Conservation (phyloP, 1,284 basidiomycete genomes). For the Malassezia equina region DNA sequence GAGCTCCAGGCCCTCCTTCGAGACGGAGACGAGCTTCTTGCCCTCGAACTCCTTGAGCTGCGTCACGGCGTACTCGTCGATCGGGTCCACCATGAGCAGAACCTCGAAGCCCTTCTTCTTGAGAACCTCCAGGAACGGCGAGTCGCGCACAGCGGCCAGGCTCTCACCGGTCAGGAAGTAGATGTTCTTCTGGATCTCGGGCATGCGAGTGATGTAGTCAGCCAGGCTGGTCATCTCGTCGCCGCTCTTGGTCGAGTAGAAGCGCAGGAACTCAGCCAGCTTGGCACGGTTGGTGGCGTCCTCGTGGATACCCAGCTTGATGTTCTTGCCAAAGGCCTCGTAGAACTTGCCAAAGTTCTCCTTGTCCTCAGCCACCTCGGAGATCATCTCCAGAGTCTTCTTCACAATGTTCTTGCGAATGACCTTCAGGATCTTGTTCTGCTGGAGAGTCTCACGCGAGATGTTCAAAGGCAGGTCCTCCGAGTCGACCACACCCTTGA, state of each 20-base stretch:
- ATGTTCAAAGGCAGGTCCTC: slow-evolving; percentile 99
- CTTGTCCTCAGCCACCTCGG: slow-evolving; percentile 98
- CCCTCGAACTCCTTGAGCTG: slow-evolving; percentile 99
- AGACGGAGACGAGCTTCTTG: slow-evolving; percentile 95
- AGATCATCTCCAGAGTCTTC: slow-evolving; percentile 91
- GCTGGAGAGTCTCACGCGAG: slow-evolving; percentile 98
- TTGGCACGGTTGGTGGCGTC: slow-evolving; percentile 98
- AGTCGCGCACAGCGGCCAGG: slow-evolving; percentile 78
- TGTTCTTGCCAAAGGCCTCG: slow-evolving; percentile 58
- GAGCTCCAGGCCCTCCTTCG: slow-evolving; percentile 97
- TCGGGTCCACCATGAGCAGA: slow-evolving; percentile 82
- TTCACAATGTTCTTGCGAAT: slow-evolving; percentile 80
- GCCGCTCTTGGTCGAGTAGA: slow-evolving; percentile 87
- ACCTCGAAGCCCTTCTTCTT: slow-evolving; percentile 99
- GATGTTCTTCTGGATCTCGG: slow-evolving; percentile 97
- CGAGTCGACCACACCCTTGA: slow-evolving; percentile 91
- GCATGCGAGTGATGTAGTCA: slow-evolving; percentile 99
- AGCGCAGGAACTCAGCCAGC: slow-evolving; percentile 97
- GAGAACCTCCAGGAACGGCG: slow-evolving; percentile 96
- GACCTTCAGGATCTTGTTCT: slow-evolving; percentile 99
- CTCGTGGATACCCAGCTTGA: slow-evolving; percentile 89
- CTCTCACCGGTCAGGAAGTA: slow-evolving; percentile 94
- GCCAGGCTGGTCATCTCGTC: slow-evolving; percentile 93
- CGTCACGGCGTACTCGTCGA: slow-evolving; percentile 56
- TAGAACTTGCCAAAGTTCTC: slow-evolving; percentile 98